Conservation (phyloP, 805 yeast genomes). For the Hanseniaspora lachancei region DNA sequence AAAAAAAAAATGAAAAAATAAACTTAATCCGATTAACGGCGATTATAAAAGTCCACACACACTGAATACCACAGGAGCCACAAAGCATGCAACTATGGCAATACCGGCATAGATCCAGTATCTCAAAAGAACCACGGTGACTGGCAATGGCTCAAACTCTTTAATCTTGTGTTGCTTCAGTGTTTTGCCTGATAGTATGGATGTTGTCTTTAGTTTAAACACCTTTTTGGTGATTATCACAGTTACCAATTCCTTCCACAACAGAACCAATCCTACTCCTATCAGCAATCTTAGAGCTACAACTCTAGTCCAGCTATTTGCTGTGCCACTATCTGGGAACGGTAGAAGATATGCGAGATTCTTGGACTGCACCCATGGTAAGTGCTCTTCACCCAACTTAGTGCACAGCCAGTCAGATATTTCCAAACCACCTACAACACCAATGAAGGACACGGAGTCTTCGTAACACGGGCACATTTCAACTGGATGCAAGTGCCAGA, state of each 20-base stretch:
- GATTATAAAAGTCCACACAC: conserved; percentile 6
- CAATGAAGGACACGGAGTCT: conserved; percentile 85
- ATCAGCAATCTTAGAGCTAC: conserved; percentile 38
- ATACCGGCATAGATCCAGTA: conserved; percentile 74
- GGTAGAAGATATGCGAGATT: neutral
- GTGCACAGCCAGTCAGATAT: conserved; percentile 39
- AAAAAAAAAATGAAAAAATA: neutral
- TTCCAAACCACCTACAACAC: conserved; percentile 71
- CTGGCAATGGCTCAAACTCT: conserved; percentile 45
- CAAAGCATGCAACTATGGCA: conserved; percentile 38
- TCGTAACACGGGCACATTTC: conserved; percentile 95
- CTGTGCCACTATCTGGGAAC: conserved; percentile 17
- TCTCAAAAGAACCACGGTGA: conserved; percentile 65
- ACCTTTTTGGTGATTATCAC: conserved; percentile 50
- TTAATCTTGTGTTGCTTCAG: conserved; percentile 19
- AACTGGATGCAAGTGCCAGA: conserved; percentile 67
- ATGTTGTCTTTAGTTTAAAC: conserved; percentile 23
- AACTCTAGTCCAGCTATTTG: conserved; percentile 20
- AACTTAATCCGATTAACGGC: neutral
- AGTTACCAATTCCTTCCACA: conserved; percentile 58
- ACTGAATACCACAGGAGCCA: conserved; percentile 22
- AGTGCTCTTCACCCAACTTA: conserved; percentile 19
- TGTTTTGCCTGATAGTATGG: conserved; percentile 20
- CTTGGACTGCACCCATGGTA: conserved; percentile 2
- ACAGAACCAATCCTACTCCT: conserved; percentile 49